These are phyloP conservation scores for Zychaea mexicana DNA, from an alignment of 371 early-diverging fungal genomes.

Conservation along the genomic window DNA sequence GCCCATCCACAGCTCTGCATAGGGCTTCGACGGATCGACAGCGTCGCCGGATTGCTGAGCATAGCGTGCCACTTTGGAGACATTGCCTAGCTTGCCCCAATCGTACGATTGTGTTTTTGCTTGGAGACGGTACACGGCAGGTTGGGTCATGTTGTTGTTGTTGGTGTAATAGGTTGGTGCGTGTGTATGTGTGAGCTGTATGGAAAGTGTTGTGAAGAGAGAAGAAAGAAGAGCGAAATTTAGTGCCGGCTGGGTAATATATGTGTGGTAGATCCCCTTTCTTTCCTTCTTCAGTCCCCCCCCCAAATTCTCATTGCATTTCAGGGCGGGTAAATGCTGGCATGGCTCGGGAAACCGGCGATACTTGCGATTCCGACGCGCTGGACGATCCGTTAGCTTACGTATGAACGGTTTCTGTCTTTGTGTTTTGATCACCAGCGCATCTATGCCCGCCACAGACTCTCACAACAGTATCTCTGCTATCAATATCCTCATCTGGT, in stretches of 20 bases:
- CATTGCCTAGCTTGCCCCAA: constrained; percentile 93
- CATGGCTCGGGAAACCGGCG: constrained; percentile 4
- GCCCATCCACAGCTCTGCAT: constrained; percentile 99
- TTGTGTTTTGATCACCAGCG: too few relatives aligned
- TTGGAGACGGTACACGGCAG: constrained; percentile 48
- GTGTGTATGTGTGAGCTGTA: neutral
- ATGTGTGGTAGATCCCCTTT: neutral
- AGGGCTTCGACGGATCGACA: constrained; percentile 71
- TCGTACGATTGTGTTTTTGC: constrained; percentile 84
- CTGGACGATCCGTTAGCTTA: too few relatives aligned
- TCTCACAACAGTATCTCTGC: too few relatives aligned
- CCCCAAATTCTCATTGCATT: neutral
- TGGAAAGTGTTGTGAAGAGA: neutral
- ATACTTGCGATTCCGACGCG: too few relatives aligned
- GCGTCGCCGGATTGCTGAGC: constrained; percentile 60
- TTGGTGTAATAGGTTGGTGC: too few relatives aligned
- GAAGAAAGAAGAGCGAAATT: neutral
- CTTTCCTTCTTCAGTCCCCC: neutral
- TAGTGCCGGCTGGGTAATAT: neutral
- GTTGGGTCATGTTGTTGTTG: too few relatives aligned
- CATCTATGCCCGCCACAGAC: too few relatives aligned
- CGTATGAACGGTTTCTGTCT: too few relatives aligned
- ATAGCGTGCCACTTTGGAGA: constrained; percentile 84
- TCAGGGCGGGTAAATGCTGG: neutral
- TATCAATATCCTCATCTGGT: too few relatives aligned